Percentiles rank a stretch among this genome's conserved stretches.
Conservation (phyloP, 768 basidiomycete species). For the Cubamyces lactineus region DNA sequence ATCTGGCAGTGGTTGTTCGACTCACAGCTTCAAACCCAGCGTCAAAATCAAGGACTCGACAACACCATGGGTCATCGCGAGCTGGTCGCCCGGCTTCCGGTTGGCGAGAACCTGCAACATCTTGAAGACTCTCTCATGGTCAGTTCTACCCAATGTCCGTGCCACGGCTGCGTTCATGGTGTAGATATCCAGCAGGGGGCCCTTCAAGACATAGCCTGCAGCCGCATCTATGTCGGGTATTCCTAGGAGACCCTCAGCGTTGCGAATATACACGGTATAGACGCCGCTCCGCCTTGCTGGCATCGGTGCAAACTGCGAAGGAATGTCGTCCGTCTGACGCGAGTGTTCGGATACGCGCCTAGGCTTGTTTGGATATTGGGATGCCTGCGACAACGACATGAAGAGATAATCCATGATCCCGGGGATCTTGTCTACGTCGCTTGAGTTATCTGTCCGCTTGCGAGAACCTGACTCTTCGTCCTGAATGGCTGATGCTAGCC, state of each 20-base stretch:
- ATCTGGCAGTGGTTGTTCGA: neutral
- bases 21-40: conserved; percentile 36
- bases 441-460: conserved; percentile 51
- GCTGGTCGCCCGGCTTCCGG: neutral
- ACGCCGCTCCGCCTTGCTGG: conserved; percentile 59
- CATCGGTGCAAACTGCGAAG: conserved; percentile 46
- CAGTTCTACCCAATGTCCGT: conserved; percentile 58
- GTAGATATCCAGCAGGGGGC: conserved; percentile 52
- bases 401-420: conserved; percentile 80
- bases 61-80: neutral
- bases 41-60: conserved; percentile 25
- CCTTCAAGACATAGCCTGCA: conserved; percentile 57
- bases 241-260: conserved; percentile 51
- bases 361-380: conserved; percentile 18
- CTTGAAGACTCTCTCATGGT: conserved; percentile 72
- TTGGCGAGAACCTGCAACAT: conserved; percentile 55
- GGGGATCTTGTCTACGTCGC: conserved; percentile 65
- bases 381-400: conserved; percentile 36
- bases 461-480: conserved; percentile 49
- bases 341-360: conserved; percentile 44
- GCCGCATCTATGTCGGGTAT: conserved; percentile 60
- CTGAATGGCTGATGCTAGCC: conserved; percentile 61
- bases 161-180: conserved; percentile 63
- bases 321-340: conserved; percentile 44
- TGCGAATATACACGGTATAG: conserved; percentile 61